Base-by-base conservation (phyloP, 1,284 basidiomycete genomes). In the Salmacisia buchloeana region DNA sequence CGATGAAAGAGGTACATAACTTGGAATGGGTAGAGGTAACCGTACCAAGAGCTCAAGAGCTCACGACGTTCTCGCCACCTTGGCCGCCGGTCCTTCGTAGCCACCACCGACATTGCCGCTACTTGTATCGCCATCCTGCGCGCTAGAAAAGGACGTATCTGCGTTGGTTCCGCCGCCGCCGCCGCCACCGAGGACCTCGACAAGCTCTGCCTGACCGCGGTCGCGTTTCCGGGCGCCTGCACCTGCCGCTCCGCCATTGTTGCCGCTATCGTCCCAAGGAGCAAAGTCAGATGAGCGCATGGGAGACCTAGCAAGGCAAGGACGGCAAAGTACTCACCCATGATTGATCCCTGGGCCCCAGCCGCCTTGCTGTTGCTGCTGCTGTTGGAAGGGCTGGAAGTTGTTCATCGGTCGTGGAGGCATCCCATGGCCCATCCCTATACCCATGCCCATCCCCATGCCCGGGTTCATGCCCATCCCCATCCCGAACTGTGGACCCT, bases 211-310 rank as follows among this genome's bases (percentile, higher is more conserved):
- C 29, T 54, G 49, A 3, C 49, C 49, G 25, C 49, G 49, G 29
- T 54, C 49, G 15, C 49, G 25, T 31, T 54, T 54, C 7, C 49
- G 49, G 6, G 18, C 41, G 15, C 18, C 41, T 15, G 41, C 18
- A 18, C 64, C 2, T 66, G 69, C 18, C 71, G 64, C 27, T 74
- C 72, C 25, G 70, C 62, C 45, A 72, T 74, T 21, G 56, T 65
- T 13, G n/a, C 60, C 63, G 2, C 41, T 46, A 21, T 3, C 43
- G 43, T 46, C 1, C 15, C 23, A 31, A 4, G 2, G 29, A 2
- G 46, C n/a, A n/a, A n/a, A 25, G 3, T 49, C 46, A 29, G 25
- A 49, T 9, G 6, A 21, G 21, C 9, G 25, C 12, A 15, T 25
- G 12, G 49, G n/a, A n/a, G n/a, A n/a, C n/a, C n/a, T n/a, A 54